Evolutionary conservation across 176 grass and related monocot genomes (phyloP), one percentile per base, ranked within the genome.

Genomic region (Hordeum marinum): DNA sequence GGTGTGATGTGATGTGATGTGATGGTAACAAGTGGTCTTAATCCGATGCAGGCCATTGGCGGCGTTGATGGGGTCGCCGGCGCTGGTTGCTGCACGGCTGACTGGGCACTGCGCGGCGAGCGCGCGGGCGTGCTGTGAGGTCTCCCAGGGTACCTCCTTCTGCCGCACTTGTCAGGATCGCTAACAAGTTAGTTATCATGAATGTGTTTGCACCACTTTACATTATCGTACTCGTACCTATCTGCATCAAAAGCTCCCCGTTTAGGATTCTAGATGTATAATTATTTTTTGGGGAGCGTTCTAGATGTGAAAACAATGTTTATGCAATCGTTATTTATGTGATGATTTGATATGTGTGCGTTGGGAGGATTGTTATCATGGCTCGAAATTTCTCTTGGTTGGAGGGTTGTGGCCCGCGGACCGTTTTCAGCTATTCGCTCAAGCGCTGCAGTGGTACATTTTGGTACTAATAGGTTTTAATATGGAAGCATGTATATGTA

Each of bases 111-210:
- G 89, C 13, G 88, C 84, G 39, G 90, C 62, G 45, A 90, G 74
- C 89, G 84, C 84, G 90, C 89, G 91, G 80, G 91, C 91, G 67
- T 98, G 91, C 88, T 94, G 88, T 77, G 93, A 95, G 86, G 91
- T 98, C 81, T 95, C 91, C 76, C 93, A 95, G 96, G 96, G 96
- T 95, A 96, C 93, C 92, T 78, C 80, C 87, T 95, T 95, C 83
- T 87, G 88, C 87, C 91, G 93, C 91, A 92, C 89, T 98, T 98
- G 93, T 95, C 93, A 88, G 79, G 96, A 98, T 95, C 93, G 96
- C 93, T 95, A 98, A 82, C 88, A 92, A 90, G 89, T 83, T 90
- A 90, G 89, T 90, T 75, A 52, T 90, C 79, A 73, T 86, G 72
- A 79, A 81, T 54, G 23, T 81, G 17, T 55, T 40, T 18, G 48